Percentiles rank a stretch among this genome's conserved stretches.
Evolutionary conservation across 306 rosid genomes (phyloP).

Genomic region (Rosa chinensis): DNA sequence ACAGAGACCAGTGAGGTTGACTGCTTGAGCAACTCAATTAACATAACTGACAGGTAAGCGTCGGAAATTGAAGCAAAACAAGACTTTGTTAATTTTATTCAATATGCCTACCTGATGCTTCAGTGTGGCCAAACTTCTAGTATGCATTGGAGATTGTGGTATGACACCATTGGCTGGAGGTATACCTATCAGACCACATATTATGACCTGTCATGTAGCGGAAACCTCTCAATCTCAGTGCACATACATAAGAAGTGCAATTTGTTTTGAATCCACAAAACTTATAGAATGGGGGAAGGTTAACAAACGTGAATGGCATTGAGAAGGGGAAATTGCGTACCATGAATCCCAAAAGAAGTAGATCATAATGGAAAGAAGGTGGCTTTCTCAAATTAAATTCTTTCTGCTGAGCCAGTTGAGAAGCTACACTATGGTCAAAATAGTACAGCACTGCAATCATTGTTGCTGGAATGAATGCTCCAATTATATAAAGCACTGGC

Average conservation of each 20-base stretch:
- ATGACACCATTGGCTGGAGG: slow-evolving; percentile 87
- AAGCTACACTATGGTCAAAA: slow-evolving; percentile 86
- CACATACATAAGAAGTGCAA: background rate
- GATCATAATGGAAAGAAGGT: slow-evolving; percentile 75
- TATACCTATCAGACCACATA: slow-evolving; percentile 78
- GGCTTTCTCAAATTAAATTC: slow-evolving; percentile 83
- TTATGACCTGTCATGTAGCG: slow-evolving; percentile 54
- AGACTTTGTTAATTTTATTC: background rate
- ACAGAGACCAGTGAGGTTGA: slow-evolving; percentile 1
- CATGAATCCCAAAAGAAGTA: slow-evolving; percentile 83
- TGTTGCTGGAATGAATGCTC: slow-evolving; percentile 81
- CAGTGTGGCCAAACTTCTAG: slow-evolving; percentile 72
- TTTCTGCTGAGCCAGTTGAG: slow-evolving; percentile 87
- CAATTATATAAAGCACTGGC: slow-evolving; percentile 65
- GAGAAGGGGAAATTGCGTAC: slow-evolving; percentile 34
- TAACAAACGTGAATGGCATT: slow-evolving; percentile 9
- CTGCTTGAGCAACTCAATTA: background rate
- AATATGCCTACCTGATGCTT: slow-evolving; percentile 63
- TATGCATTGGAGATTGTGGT: slow-evolving; percentile 93
- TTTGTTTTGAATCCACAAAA: background rate
- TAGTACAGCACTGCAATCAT: slow-evolving; percentile 85
- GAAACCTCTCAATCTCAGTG: slow-evolving; percentile 17
- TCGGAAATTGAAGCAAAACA: background rate
- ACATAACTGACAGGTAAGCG: background rate
- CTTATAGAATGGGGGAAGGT: slow-evolving; percentile 1